A percentile compares a stretch with the other conserved stretches of the same genome.
Evolutionary conservation across 2,329 filamentous ascomycete species (phyloP).

Genomic region (Zasmidium citrigriseum): DNA sequence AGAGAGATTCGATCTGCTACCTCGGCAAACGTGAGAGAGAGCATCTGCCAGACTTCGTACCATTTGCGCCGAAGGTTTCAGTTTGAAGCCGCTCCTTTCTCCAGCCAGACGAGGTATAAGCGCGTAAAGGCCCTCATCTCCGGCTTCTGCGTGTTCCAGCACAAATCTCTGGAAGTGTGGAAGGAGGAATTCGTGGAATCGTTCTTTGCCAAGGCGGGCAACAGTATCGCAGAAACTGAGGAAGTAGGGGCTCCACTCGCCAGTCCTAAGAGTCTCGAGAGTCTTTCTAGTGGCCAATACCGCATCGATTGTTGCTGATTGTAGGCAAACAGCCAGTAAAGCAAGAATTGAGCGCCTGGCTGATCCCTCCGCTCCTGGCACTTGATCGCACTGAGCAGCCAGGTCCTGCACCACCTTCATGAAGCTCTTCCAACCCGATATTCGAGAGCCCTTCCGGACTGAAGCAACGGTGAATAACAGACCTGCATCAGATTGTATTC

Average conservation of each 20-base stretch:
- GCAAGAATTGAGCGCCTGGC: slow-evolving; percentile 44
- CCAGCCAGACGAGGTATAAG: slow-evolving; percentile 15
- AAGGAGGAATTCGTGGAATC: slow-evolving; percentile 78
- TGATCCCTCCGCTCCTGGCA: slow-evolving; percentile 19
- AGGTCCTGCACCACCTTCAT: slow-evolving; percentile 47
- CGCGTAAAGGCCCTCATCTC: slow-evolving; percentile 8
- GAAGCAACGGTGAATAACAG: slow-evolving; percentile 71
- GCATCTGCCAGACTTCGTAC: slow-evolving; percentile 1
- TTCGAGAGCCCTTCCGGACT: slow-evolving; percentile 76
- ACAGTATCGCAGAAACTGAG: slow-evolving; percentile 83
- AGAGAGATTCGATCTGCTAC: neutral
- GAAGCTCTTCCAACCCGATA: slow-evolving; percentile 70
- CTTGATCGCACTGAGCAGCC: slow-evolving; percentile 27
- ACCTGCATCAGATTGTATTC: slow-evolving; percentile 41
- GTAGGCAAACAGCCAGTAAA: slow-evolving; percentile 65
- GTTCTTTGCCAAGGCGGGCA: slow-evolving; percentile 68
- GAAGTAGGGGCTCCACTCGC: slow-evolving; percentile 71
- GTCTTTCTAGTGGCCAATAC: slow-evolving; percentile 69
- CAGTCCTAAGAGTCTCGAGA: slow-evolving; percentile 65
- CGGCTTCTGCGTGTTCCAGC: slow-evolving; percentile 47
- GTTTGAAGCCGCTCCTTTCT: slow-evolving; percentile 9
- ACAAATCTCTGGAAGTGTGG: slow-evolving; percentile 85
- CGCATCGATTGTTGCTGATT: slow-evolving; percentile 75
- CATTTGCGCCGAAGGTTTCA: slow-evolving; percentile 10
- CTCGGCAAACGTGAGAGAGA: neutral